Percentiles rank a stretch among this genome's conserved stretches.
These are phyloP conservation scores for Phlebopus sp. DNA, from an alignment of 1,284 basidiomycete species.

Conservation along the genomic window DNA sequence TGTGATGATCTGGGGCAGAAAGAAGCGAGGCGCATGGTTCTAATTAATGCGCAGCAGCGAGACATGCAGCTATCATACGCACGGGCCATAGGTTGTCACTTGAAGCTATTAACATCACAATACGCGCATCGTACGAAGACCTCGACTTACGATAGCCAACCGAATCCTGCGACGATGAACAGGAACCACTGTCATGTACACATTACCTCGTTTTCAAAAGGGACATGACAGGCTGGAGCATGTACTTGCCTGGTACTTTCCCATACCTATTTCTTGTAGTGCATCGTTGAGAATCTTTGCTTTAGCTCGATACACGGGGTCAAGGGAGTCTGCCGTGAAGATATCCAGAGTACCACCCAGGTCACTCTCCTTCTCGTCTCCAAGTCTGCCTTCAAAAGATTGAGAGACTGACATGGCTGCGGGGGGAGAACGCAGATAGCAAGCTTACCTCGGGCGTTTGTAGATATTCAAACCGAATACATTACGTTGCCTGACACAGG, in stretches of 20 bases:
- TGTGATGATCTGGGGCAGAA: constrained; percentile 43
- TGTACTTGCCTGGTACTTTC: constrained; percentile 56
- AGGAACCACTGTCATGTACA: constrained; percentile 40
- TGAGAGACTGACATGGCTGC: constrained; percentile 16
- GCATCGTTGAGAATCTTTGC: constrained; percentile 62
- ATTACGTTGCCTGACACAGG: too few species aligned
- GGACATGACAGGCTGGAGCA: not conserved
- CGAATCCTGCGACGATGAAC: constrained; percentile 62
- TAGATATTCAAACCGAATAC: constrained; percentile 2
- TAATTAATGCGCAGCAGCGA: not conserved
- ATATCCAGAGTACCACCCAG: constrained; percentile 36
- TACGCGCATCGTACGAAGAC: not conserved
- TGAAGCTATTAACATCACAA: constrained; percentile 5
- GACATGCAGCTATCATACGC: constrained; percentile 16
- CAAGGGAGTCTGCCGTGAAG: constrained; percentile 47
- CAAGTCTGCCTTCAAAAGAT: constrained; percentile 2
- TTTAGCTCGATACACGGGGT: constrained; percentile 64
- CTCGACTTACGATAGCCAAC: constrained; percentile 62
- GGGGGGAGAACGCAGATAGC: not conserved
- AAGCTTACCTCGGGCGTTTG: not conserved
- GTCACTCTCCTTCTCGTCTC: constrained; percentile 9
- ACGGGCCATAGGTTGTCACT: constrained; percentile 70
- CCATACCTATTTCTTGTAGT: constrained; percentile 71
- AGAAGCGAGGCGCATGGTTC: not conserved
- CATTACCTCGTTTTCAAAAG: constrained; percentile 1